These are phyloP conservation scores for Boletus tylopilopsis DNA, from an alignment of 768 basidiomycete genomes.

Conservation along the genomic window DNA sequence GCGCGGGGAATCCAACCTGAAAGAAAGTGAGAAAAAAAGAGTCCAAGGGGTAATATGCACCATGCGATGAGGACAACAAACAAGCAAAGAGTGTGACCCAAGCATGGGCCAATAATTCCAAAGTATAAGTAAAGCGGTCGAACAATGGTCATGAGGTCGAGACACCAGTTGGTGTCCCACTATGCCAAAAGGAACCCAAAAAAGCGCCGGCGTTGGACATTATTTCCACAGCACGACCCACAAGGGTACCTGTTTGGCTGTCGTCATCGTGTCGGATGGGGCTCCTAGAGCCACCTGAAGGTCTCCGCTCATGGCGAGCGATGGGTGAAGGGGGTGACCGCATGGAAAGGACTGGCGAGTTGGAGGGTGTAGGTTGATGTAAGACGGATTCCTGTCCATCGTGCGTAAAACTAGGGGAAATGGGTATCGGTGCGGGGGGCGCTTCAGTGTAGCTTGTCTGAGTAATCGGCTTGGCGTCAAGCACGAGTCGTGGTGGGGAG, in stretches of 20 bases:
- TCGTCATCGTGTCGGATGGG: conserved; percentile 25
- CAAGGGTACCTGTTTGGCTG: conserved; percentile 41
- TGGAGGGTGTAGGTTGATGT: conserved; percentile 56
- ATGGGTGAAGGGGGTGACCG: conserved; percentile 20
- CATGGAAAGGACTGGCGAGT: conserved; percentile 47
- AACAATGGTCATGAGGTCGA: conserved; percentile 17
- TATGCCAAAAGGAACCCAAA: conserved; percentile 59
- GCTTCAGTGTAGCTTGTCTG: conserved; percentile 24
- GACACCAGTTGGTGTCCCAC: conserved; percentile 17
- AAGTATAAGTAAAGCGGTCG: conserved; percentile 28
- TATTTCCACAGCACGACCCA: conserved; percentile 69
- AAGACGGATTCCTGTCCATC: conserved; percentile 38
- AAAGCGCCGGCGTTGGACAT: conserved; percentile 78
- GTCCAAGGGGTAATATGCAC: conserved; percentile 31
- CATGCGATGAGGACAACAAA: conserved; percentile 4
- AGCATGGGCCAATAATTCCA: conserved; percentile 28
- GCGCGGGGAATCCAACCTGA: conserved; percentile 14
- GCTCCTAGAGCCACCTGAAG: conserved; percentile 20
- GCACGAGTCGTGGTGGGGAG: conserved; percentile 26
- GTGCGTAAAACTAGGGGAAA: conserved; percentile 16
- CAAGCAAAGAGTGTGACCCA: conserved; percentile 7
- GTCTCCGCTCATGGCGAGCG: conserved; percentile 14
- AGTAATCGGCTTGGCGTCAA: conserved; percentile 28
- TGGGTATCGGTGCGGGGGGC: conserved; percentile 20
- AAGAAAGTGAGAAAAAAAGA: neutral